Evolutionary conservation across 2,329 filamentous ascomycete genomes (phyloP).

Genomic region (Hypoxylon sp.): DNA sequence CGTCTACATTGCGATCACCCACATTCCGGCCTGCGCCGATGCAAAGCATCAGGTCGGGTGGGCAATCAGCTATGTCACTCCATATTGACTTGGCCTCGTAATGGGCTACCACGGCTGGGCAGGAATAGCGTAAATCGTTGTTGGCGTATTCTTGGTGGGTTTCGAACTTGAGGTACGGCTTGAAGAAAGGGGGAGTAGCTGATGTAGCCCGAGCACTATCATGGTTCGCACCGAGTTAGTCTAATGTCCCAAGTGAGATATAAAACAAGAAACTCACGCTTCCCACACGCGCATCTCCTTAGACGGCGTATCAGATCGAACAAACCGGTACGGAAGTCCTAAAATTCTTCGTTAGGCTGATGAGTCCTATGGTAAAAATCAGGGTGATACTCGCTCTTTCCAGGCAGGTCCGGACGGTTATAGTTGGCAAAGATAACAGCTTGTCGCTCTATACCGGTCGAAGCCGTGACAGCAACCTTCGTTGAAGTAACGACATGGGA

Average conservation of each 20-base stretch:
- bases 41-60: slow-evolving; percentile 53
- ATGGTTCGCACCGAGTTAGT: slow-evolving; percentile 7
- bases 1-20: slow-evolving; percentile 46
- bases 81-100: slow-evolving; percentile 52
- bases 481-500: slow-evolving; percentile 47
- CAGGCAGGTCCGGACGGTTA: slow-evolving; percentile 51
- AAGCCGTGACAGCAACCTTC: slow-evolving; percentile 53
- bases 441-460: slow-evolving; percentile 45
- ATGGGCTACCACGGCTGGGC: slow-evolving; percentile 50
- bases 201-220: slow-evolving; percentile 53
- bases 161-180: slow-evolving; percentile 51
- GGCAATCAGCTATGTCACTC: slow-evolving; percentile 46
- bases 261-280: slow-evolving; percentile 48
- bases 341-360: slow-evolving; percentile 12
- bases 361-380: background rate
- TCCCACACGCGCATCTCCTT: slow-evolving; percentile 54
- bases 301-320: slow-evolving; percentile 49
- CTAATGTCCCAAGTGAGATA: background rate
- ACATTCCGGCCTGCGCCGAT: slow-evolving; percentile 53
- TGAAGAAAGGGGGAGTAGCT: slow-evolving; percentile 53
- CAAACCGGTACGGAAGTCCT: slow-evolving; percentile 52
- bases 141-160: slow-evolving; percentile 49
- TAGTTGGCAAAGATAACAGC: slow-evolving; percentile 55
- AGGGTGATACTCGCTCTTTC: slow-evolving; percentile 41
- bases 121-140: slow-evolving; percentile 47